Base-by-base conservation (phyloP, 2,329 filamentous ascomycete genomes). In the Diaporthe sp. region DNA sequence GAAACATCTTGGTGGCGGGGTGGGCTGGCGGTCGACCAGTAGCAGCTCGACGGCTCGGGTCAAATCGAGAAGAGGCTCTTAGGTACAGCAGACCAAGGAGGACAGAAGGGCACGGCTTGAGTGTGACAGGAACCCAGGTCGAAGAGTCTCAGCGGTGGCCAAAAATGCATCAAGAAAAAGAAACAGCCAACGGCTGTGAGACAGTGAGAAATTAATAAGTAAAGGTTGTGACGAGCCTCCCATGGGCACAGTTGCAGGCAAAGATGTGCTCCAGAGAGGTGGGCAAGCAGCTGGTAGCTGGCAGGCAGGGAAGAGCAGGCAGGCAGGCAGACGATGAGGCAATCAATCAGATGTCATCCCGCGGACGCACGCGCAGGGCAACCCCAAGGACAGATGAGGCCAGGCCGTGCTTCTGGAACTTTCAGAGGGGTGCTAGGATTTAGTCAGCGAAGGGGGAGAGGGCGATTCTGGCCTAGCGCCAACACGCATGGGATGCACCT, bases 1-100 rank as follows among this genome's bases (percentile, higher is more conserved):
- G 93, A 86, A 97, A 97, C 96, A 98, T 98, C 82, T 79, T 82
- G 82, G 72, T 75, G 71, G 67, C 22, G 61, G 68, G 22, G 20
- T 37, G 44, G 31, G 60, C 55, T 39, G 34, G 13, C 28, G 25
- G 37, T 75, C 31, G 34, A 65, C 60, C 68, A 65, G 42, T n/a
- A 63, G 51, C 22, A 49, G 37, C 51, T 67, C 51, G 51, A 63
- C 20, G 51, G 34, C 65, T 39, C 47, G 55, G 25, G 60, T 17
- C 15, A 22, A 20, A 44, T 55, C 49, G 47, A 60, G 28, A 39
- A 34, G 44, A 34, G 20, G 17, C 22, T 51, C 61, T 31, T 25
- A 17, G 25, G 28, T 31, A 20, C 61, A 9, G 61, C 31, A 31
- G 7, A 34, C 20, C 12, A 44, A 20, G 44, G 28, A 49, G 25